Conservation (phyloP, 2,329 filamentous ascomycete species). For the Pseudopyrenochaeta lycopersici region DNA sequence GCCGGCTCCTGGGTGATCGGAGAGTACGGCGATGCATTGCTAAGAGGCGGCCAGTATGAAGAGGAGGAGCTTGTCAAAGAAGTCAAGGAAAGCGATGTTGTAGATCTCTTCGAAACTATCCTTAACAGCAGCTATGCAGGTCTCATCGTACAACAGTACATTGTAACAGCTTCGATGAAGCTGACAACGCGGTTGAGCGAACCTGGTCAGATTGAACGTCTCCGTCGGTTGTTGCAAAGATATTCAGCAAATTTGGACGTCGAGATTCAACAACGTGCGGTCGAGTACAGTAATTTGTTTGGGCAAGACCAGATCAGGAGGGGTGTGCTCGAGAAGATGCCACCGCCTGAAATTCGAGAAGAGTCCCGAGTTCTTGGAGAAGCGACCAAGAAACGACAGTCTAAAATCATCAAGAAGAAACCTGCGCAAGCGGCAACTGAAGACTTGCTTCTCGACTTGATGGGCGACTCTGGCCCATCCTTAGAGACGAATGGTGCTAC, state of each 20-base stretch:
- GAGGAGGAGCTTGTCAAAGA: slow-evolving; percentile 87
- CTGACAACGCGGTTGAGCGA: slow-evolving; percentile 88
- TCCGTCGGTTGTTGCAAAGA: slow-evolving; percentile 78
- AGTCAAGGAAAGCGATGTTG: slow-evolving; percentile 87
- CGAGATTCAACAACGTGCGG: slow-evolving; percentile 93
- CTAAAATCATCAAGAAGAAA: slow-evolving; percentile 71
- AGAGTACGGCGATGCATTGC: slow-evolving; percentile 91
- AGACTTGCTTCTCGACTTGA: slow-evolving; percentile 89
- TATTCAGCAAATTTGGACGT: slow-evolving; percentile 90
- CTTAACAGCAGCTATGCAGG: slow-evolving; percentile 94
- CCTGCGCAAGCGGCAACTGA: slow-evolving; percentile 86
- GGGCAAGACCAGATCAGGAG: slow-evolving; percentile 84
- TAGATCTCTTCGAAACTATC: slow-evolving; percentile 92
- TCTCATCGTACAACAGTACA: slow-evolving; percentile 93
- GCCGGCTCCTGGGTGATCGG: slow-evolving; percentile 97
- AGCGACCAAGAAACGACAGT: slow-evolving; percentile 63
- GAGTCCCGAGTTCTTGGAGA: slow-evolving; percentile 90
- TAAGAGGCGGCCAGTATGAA: slow-evolving; percentile 89
- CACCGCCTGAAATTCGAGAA: slow-evolving; percentile 94
- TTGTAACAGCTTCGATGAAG: slow-evolving; percentile 94
- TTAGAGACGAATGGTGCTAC: slow-evolving; percentile 62
- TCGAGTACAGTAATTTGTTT: slow-evolving; percentile 97
- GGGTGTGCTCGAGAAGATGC: slow-evolving; percentile 97
- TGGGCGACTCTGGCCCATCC: slow-evolving; percentile 77
- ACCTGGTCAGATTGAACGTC: slow-evolving; percentile 82